These are phyloP conservation scores for Drechslerella stenobrocha DNA, from an alignment of 2,329 filamentous ascomycete species.

Conservation along the genomic window DNA sequence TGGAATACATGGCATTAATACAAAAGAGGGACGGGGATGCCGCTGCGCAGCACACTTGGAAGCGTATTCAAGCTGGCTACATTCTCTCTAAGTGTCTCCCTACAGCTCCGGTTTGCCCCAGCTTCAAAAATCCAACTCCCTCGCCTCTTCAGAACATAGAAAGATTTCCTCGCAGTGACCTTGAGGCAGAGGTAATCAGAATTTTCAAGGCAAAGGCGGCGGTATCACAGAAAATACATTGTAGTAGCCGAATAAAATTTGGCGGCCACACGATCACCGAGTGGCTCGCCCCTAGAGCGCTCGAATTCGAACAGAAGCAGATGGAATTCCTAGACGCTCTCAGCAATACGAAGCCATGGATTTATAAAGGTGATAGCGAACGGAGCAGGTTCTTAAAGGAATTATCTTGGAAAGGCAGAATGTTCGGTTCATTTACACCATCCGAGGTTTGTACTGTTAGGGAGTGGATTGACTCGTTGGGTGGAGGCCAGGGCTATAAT, in stretches of 20 bases:
- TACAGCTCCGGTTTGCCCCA: constrained; percentile 17
- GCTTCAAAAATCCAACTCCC: background rate
- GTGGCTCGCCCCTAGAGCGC: constrained; percentile 56
- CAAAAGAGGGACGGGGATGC: constrained; percentile 50
- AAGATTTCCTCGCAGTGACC: constrained; percentile 6
- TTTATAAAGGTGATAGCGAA: constrained; percentile 56
- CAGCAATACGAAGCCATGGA: constrained; percentile 56
- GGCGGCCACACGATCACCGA: constrained; percentile 56
- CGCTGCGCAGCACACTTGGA: constrained; percentile 49
- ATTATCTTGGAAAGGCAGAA: constrained; percentile 59
- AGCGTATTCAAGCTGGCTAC: constrained; percentile 56
- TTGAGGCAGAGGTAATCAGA: constrained; percentile 10
- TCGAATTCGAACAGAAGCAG: constrained; percentile 53
- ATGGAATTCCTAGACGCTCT: constrained; percentile 56
- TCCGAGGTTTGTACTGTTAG: constrained; percentile 56
- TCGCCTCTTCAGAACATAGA: background rate
- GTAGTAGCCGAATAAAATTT: constrained; percentile 56
- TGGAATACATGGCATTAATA: constrained; percentile 55
- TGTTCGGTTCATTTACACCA: constrained; percentile 61
- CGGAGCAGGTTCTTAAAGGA: constrained; percentile 58
- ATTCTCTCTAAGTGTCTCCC: constrained; percentile 54
- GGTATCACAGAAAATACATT: constrained; percentile 57
- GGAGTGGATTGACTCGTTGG: constrained; percentile 57
- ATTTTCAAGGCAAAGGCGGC: constrained; percentile 55
- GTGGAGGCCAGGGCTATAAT: constrained; percentile 3